Evolutionary conservation across 129 eudicot species (phyloP).

Genomic region (Helichrysum umbraculigerum): DNA sequence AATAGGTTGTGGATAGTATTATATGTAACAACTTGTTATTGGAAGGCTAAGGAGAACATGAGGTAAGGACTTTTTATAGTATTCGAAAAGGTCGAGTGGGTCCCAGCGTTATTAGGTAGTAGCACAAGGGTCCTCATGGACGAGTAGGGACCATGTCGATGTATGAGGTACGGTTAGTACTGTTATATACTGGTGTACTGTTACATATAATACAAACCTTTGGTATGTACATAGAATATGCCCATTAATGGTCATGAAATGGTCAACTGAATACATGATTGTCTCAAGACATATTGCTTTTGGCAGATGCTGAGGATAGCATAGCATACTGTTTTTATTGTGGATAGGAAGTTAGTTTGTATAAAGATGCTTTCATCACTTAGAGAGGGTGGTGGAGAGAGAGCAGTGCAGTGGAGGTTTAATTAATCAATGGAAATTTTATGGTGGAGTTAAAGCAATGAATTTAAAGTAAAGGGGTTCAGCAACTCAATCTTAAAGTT

Average conservation of each 20-base stretch:
- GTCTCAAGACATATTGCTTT: constrained; percentile 20
- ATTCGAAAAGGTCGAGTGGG: constrained; percentile 45
- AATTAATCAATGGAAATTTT: constrained; percentile 28
- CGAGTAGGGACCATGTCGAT: constrained; percentile 17
- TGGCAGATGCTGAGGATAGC: constrained; percentile 24
- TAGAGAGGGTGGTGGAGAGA: constrained; percentile 24
- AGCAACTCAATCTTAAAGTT: constrained; percentile 36
- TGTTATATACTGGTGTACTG: not conserved
- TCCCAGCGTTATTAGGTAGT: constrained; percentile 40
- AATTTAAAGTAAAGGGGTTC: constrained; percentile 27
- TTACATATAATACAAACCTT: constrained; percentile 5
- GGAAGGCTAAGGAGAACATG: constrained; percentile 54
- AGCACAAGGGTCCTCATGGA: not conserved
- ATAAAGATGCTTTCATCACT: constrained; percentile 41
- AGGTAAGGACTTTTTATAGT: constrained; percentile 68
- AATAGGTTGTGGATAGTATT: constrained; percentile 2
- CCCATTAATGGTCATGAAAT: constrained; percentile 27
- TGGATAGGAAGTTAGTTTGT: constrained; percentile 34
- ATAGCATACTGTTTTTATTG: constrained; percentile 26
- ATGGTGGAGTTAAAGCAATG: constrained; percentile 26
- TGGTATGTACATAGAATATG: constrained; percentile 21
- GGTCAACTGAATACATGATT: constrained; percentile 40
- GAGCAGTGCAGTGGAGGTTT: constrained; percentile 24
- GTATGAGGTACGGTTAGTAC: not conserved
- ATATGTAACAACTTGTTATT: constrained; percentile 31